Base-by-base conservation (phyloP, 2,329 filamentous ascomycete genomes). In the Dothistroma pini region DNA sequence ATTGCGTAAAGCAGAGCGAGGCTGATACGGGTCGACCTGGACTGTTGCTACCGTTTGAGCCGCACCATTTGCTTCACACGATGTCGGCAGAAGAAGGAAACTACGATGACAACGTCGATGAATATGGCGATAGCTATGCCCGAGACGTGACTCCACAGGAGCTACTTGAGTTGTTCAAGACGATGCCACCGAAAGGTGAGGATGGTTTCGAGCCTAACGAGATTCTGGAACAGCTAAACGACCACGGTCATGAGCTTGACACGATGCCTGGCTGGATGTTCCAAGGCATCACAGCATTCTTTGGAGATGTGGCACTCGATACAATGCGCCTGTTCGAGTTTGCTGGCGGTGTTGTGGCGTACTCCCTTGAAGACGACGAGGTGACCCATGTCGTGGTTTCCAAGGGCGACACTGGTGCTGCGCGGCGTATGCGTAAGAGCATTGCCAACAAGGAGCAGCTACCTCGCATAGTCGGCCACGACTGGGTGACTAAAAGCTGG, bases 401-500 rank as follows among this genome's bases (percentile, higher is more conserved):
- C 6, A 74, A 80, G 2, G 74, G 75, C n/a, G 19, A 52, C 14
- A 22, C 41, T 11, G 29, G 82, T 83, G 34, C 59, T 76, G 10
- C 72, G 64, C 8, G 69, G 62, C 22, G 66, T 1, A 52, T 73
- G 12, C 61, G 66, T 3, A 63, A 56, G 29, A 49, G 57, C 4
- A 25, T 68, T 8, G 56, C 68, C 6, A 25, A 41, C 2, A 60
- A 59, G 32, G 77, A 72, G 57, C 77, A 71, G 52, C 75, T 92
- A 38, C 90, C 93, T 0, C 81, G 90, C 65, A 76, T 93, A 7
- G 89, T 97, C 1, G 83, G 78, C 0, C 74, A 81, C 10, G 79
- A 80, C 14, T 99, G 95, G 95, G 76, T 97, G 0, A 82, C 87
- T 55, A 86, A 89, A 56, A 90, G 90, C 69, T 96, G 93, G 91